Percentiles rank a stretch among this genome's conserved stretches.
Conservation (phyloP, 2,329 filamentous ascomycete genomes). For the Ustilaginoidea virens region DNA sequence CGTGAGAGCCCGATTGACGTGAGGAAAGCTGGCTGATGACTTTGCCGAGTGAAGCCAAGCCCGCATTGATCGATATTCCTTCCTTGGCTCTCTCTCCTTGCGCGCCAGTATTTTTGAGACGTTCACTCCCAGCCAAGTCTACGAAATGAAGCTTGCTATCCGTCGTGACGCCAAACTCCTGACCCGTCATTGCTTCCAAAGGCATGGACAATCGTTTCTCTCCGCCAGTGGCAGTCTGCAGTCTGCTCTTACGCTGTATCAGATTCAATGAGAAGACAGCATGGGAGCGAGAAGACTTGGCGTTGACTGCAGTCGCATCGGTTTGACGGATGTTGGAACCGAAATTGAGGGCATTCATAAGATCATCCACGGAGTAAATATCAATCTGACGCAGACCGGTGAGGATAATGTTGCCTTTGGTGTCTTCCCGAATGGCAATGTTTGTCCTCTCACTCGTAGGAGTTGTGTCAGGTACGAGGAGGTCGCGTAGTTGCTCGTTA, state of each 20-base stretch:
- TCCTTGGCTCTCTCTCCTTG: constrained; percentile 90
- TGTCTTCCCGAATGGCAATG: constrained; percentile 89
- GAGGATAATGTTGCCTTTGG: constrained; percentile 84
- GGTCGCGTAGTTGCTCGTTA: constrained; percentile 87
- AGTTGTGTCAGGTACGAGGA: constrained; percentile 64
- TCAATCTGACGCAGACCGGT: constrained; percentile 79
- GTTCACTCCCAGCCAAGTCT: constrained; percentile 90
- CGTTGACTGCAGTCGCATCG: constrained; percentile 92
- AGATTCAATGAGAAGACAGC: constrained; percentile 94
- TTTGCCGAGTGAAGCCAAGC: constrained; percentile 86
- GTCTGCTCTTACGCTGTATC: constrained; percentile 61
- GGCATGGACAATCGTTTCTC: constrained; percentile 85
- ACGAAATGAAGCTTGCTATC: constrained; percentile 99
- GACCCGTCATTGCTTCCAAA: constrained; percentile 57
- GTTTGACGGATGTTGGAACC: constrained; percentile 92
- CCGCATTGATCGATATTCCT: constrained; percentile 96
- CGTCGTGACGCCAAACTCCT: constrained; percentile 58
- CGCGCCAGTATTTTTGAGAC: constrained; percentile 91
- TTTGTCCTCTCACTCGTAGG: constrained; percentile 53
- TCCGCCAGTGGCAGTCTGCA: constrained; percentile 32
- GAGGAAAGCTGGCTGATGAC: constrained; percentile 97
- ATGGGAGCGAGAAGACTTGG: constrained; percentile 92
- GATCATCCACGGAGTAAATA: constrained; percentile 81
- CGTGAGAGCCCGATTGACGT: constrained; percentile 70
- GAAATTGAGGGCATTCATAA: constrained; percentile 78